Evolutionary conservation across 495 filamentous ascomycete species (phyloP), one percentile per base, ranked within the genome.

Genomic region (Cercophora sp.): DNA sequence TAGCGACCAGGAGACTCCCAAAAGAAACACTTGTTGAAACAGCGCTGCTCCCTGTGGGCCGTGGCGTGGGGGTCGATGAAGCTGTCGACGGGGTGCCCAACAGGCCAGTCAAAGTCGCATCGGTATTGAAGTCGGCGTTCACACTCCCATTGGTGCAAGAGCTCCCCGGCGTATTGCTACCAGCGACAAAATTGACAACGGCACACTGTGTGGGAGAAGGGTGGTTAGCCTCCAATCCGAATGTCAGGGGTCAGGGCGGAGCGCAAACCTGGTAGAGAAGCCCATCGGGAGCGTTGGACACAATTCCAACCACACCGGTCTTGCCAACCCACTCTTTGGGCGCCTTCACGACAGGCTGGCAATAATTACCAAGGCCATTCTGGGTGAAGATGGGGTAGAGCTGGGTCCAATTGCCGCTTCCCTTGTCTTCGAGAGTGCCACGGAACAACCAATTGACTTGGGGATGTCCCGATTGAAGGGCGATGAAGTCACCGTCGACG

Each of bases 361-460:
- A 81, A 52, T 68, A 77, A 23, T 46, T 45, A 32, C 77, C 77
- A 1, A 69, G 61, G 3, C 76, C 74, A 25, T 56, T 72, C 56
- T 81, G 76, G 43, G 58, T 39, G 22, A 78, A 54, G 36, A 73
- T 66, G 23, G 73, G 72, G 54, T 68, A 74, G 46, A 79, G 48
- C 58, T 73, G 57, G 1, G 70, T 69, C 78, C 78, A 81, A 61
- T 75, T 74, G 37, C 65, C 64, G n/a, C 48, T 59, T 0, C 67
- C 68, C 3, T 62, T 65, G 16, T 54, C 49, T 50, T 78, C 75
- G 9, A 73, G 64, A 20, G 76, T 79, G 41, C 68, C 74, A 32
- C 78, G 76, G 59, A 77, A 73, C 16, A 80, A 60, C 71, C 69
- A 81, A 48, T 59, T 73, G 29, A 64, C 66, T 47, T 74, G 62